These are phyloP conservation scores for Glomus cerebriforme DNA, from an alignment of 192 early-diverging fungal species.

Conservation along the genomic window DNA sequence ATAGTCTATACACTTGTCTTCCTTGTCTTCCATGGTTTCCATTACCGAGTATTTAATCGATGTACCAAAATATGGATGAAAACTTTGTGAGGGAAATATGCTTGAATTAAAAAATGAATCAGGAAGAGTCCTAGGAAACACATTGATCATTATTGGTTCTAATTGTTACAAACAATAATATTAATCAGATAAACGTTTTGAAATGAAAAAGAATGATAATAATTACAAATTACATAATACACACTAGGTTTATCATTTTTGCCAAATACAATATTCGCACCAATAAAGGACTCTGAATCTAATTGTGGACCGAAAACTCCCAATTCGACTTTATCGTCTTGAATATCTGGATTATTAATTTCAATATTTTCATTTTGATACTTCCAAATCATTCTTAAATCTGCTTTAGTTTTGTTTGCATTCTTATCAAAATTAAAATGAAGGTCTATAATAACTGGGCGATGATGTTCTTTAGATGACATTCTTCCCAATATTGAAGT, in stretches of 20 bases:
- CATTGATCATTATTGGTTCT: neutral
- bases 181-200: neutral
- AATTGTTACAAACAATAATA: neutral
- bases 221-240: neutral
- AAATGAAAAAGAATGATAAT: neutral
- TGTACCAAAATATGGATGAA: neutral
- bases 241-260: neutral
- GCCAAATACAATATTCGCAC: neutral
- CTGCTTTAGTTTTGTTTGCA: neutral
- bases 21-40: too few species aligned
- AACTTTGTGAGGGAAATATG: neutral
- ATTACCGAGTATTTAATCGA: neutral
- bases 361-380: conserved; percentile 9
- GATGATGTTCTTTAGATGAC: neutral
- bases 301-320: neutral
- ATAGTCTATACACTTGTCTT: neutral
- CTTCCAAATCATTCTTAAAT: conserved; percentile 9
- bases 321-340: conserved; percentile 1
- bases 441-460: neutral
- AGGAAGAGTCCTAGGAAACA: too few species aligned
- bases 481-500: neutral
- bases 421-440: conserved; percentile 11
- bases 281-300: neutral
- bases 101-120: conserved; percentile 15
- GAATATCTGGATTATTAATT: conserved; percentile 4